Evolutionary conservation across 305 asterid species (phyloP), one percentile per base, ranked within the genome.

Genomic region (Solanum hybrid): DNA sequence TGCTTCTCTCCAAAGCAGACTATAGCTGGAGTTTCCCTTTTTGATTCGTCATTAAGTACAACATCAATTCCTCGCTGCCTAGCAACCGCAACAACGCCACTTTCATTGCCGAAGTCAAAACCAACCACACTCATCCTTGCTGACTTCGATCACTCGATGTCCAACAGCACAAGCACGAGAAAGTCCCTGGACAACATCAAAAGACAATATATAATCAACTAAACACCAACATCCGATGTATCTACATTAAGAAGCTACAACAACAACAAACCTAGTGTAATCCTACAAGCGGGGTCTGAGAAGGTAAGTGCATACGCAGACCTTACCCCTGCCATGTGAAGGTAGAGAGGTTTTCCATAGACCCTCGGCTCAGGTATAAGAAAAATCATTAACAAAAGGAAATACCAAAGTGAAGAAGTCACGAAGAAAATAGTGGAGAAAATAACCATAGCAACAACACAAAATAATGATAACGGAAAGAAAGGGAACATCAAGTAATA

Each of bases 41-140:
- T 96, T 7, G 99, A 97, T 90, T 97, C 99, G 75, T 97, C 96
- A 89, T 97, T 97, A 78, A 97, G 98, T 37, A 97, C 99, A 17
- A 97, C 98, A 88, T 97, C 99, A 29, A 97, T 96, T 3, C 99
- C 99, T 86, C 99, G 91, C 88, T 97, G 99, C 91, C 98, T 92
- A 12, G 99, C 99, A 91, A 97, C 99, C 0, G 99, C 98, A 78
- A 96, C 97, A 38, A 97, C 99, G 77, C 97, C 81, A 78, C 96
- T 97, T 89, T 97, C 99, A 24, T 97, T 96, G 66, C 99, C 99
- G 56, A 97, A 89, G 90, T 97, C 99, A 93, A 97, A 96, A 86
- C 99, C 99, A n/a, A 97, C 99, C 90, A 96, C 99, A 80, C 99
- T 97, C 99, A 97, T 97, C 89, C 90, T 95, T 91, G 90, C 89